Evolutionary conservation across 179 eudicot species (phyloP), one percentile per base, ranked within the genome.

Genomic region (Beta lomatogona): DNA sequence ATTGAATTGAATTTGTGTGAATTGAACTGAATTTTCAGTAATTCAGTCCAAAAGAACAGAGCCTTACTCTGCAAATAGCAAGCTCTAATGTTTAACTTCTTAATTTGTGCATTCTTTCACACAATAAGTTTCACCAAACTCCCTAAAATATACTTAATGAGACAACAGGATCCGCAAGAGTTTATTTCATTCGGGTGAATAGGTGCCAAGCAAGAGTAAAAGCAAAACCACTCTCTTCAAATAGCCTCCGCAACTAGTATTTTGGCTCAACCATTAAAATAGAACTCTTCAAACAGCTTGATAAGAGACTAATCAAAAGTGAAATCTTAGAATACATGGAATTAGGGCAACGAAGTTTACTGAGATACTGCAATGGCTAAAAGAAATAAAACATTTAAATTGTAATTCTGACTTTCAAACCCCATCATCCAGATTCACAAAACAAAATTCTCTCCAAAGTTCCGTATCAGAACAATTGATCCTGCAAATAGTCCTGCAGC

Each of bases 401-500:
- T 70, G 19, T 18, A 70, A n/a, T 70, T 46, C 21, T 22, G 14
- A 6, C 41, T 36, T 22, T 8, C 46, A 36, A 57, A 75, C 57
- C 66, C 64, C 77, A 15, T 58, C 64, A 31, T 36, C 65, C 52
- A 57, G 52, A 75, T 36, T 55, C 44, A 73, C 44, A 58, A 6
- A 57, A 65, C 77, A 31, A 75, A 8, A 57, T 13, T 18, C 18
- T 75, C 77, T 75, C 77, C 77, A 16, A 75, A 75, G 55, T 75
- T 75, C 31, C 77, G 77, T 9, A 75, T 36, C 46, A 75, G 46
- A 75, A 75, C 14, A 15, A 75, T 18, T 57, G 77, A 75, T 53
- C 77, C 77, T 1, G 16, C 77, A 36, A 75, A 75, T 5, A 75
- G 58, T 75, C 77, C 77, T 16, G 77, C 77, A 75, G 77, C 77